Evolutionary conservation across 2,329 filamentous ascomycete species (phyloP), one percentile per base, ranked within the genome.

Genomic region (Diaporthe nobilis): DNA sequence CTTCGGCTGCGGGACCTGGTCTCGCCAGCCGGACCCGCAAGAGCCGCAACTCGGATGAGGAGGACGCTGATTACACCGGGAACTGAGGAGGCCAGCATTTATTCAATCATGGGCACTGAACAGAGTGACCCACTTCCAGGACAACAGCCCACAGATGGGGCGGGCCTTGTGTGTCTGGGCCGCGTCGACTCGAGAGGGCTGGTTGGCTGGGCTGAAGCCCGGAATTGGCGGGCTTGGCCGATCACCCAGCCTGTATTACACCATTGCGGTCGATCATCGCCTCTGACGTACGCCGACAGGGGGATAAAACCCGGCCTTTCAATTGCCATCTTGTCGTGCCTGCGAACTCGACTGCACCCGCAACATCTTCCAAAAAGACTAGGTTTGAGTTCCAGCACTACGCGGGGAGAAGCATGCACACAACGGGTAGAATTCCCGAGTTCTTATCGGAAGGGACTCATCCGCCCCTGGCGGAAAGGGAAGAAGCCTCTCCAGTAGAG

Each of bases 11-110:
- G 65, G 65, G 65, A 4, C 65, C 65, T 15, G 25, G 47, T 5
- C 65, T 70, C 65, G 34, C 65, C 65, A 70, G 51, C 49, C 25
- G 65, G 17, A 42, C 65, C 31, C 65, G 65, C 49, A 70, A 53
- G 49, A 53, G 22, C 22, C 65, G 65, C 9, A 34, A 1, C 49
- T 20, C 65, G 8, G 65, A 70, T 22, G 65, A 53, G 13, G 34
- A 70, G 7, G 65, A 70, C 12, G 47, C 8, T 22, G 65, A 70
- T n/a, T 70, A 70, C 47, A 55, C 4, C 2, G 49, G n/a, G n/a
- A 42, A 70, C n/a, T 70, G 65, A 70, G 8, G 13, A 55, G 15
- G 8, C 65, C n/a, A 31, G 34, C 49, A 28, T 0, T 1, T 10
- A 0, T 49, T 42, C 13, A 12, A 17, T 31, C 2, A 15, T 42